Percentiles rank a stretch among this genome's conserved stretches.
Evolutionary conservation across 306 rosid genomes (phyloP).

Genomic region (Phaseolus lunatus): DNA sequence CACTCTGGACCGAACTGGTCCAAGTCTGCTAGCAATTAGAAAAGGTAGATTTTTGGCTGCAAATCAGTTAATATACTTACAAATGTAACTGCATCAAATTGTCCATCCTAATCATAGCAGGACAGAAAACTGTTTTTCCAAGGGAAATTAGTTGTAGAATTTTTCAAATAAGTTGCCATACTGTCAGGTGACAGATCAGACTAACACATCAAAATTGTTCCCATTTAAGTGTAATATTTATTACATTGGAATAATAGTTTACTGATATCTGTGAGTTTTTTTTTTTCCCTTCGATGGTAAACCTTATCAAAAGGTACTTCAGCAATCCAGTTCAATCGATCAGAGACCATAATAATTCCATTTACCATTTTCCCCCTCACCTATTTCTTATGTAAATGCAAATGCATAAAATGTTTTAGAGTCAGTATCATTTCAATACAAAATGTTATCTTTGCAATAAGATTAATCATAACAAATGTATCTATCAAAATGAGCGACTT

Average conservation of each 20-base stretch:
- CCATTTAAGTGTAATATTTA: neutral
- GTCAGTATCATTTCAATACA: neutral
- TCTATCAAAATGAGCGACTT: neutral
- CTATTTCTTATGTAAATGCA: neutral
- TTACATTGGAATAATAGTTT: neutral
- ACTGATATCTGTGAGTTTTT: too few species aligned
- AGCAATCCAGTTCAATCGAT: neutral
- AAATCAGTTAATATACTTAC: too few species aligned
- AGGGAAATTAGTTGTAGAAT: neutral
- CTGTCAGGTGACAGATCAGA: too few species aligned
- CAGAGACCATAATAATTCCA: neutral
- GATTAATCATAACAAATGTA: neutral
- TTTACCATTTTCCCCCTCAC: neutral
- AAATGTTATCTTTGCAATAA: neutral
- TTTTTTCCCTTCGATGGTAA: neutral
- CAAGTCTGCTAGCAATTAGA: too few species aligned
- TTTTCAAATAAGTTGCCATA: neutral
- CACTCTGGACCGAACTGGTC: too few species aligned
- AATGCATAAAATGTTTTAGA: neutral
- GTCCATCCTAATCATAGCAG: neutral
- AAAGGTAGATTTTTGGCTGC: too few species aligned
- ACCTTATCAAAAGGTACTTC: neutral
- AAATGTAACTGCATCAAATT: too few species aligned
- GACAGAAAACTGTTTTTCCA: neutral
- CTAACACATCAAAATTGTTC: neutral